Evolutionary conservation across 2,329 filamentous ascomycete species (phyloP), one percentile per base, ranked within the genome.

Genomic region (Gnomoniopsis smithogilvyi): DNA sequence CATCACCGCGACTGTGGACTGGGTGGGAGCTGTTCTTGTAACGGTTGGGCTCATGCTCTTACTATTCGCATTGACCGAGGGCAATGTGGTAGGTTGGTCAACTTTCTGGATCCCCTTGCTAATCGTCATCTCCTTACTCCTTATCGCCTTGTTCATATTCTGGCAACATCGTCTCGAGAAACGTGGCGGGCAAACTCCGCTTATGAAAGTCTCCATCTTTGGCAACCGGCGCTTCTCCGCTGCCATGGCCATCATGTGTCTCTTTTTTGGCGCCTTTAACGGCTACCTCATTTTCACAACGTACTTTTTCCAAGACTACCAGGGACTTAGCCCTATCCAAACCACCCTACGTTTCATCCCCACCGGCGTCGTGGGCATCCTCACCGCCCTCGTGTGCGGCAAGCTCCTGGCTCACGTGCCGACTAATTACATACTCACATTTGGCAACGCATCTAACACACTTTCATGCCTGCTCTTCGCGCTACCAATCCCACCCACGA

Each of bases 271-370:
- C 19, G 76, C 79, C 2, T 91, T 90, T 73, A 89, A 88, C 72
- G 86, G 87, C 69, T 89, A 81, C 64, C 73, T 89, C 43, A 77
- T 90, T 61, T 89, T 82, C 65, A 81, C 85, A 1, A 91, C 88
- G 4, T 90, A 87, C 70, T 89, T 84, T 71, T 90, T 84, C 71
- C 88, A 91, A 70, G 80, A 87, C 63, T 90, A 82, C 68, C 85
- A 87, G 65, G 82, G 79, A 0, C 76, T 85, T 1, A 79, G 77
- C 0, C 76, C 86, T 0, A 74, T 90, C n/a, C 81, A 89, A 63
- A 90, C 87, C 0, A 89, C 86, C 14, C 69, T 90, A 10, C 84
- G 86, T 3, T 91, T 90, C 68, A 76, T 91, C 10, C 87, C 88
- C 0, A 87, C 83, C 0, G 87, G 87, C 11, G 75, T 87, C 0